Evolutionary conservation across 192 early-diverging fungal species (phyloP).

Genomic region (Coemansia sp.): DNA sequence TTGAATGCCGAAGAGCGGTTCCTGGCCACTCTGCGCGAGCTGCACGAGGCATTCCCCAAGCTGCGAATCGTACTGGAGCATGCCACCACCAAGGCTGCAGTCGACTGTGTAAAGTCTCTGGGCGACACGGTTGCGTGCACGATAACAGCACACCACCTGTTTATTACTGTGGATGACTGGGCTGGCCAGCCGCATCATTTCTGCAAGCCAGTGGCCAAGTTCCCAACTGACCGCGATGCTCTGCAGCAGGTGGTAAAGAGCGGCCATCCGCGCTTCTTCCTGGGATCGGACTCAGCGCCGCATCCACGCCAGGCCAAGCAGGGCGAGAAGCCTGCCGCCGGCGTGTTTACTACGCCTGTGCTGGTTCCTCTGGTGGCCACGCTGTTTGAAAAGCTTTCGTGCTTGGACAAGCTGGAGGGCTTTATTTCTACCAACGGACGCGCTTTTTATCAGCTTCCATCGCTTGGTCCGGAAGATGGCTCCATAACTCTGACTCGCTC

Average conservation of each 20-base stretch:
- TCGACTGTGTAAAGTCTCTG: slow-evolving; percentile 87
- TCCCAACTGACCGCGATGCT: slow-evolving; percentile 84
- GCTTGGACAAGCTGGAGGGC: slow-evolving; percentile 72
- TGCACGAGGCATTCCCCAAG: slow-evolving; percentile 88
- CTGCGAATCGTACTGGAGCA: slow-evolving; percentile 96
- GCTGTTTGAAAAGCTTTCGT: slow-evolving; percentile 83
- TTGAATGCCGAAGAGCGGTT: slow-evolving; percentile 96
- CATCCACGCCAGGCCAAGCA: slow-evolving; percentile 89
- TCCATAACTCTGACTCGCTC: slow-evolving; percentile 32
- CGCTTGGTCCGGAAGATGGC: slow-evolving; percentile 24
- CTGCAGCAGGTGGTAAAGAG: slow-evolving; percentile 77
- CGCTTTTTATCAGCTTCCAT: slow-evolving; percentile 77
- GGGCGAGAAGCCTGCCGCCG: slow-evolving; percentile 73
- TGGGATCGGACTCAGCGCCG: slow-evolving; percentile 95
- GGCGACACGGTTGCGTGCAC: slow-evolving; percentile 91
- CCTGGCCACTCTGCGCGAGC: slow-evolving; percentile 76
- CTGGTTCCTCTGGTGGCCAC: slow-evolving; percentile 83
- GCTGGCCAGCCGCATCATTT: slow-evolving; percentile 95
- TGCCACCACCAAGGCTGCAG: slow-evolving; percentile 90
- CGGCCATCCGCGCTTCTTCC: slow-evolving; percentile 94
- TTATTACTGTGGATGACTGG: slow-evolving; percentile 94
- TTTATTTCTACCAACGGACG: slow-evolving; percentile 88
- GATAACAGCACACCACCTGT: slow-evolving; percentile 94
- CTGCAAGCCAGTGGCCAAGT: slow-evolving; percentile 99
- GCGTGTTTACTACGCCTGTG: slow-evolving; percentile 90